Evolutionary conservation across 352 stramenopile species (phyloP), one percentile per base, ranked within the genome.

Genomic region (Stramenopiles sp.): DNA sequence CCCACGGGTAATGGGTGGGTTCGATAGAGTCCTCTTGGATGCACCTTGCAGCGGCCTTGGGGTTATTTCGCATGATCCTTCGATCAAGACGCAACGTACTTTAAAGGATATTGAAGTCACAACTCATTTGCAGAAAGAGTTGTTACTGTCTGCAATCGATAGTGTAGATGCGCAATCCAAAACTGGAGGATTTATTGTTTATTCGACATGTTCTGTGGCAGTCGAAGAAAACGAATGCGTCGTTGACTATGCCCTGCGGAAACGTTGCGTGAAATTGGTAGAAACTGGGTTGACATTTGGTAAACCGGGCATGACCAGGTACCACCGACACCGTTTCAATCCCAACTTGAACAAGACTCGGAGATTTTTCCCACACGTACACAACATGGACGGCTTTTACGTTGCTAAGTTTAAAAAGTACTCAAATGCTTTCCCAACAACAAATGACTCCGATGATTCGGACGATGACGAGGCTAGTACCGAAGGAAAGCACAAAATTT

Each of bases 301-400:
- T 87, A 94, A 92, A 81, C 85, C 90, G 1, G 92, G 92, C 39
- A 94, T 97, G n/a, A 82, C 31, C 39, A 30, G 78, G 67, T 33
- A 81, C 29, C 92, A 97, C 85, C 91, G 98, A 84, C 94, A 97
- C 83, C 89, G 96, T 80, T 99, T 99, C 89, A 96, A 99, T 88
- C 96, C 95, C 29, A 96, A 92, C 27, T 85, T 99, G 83, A 88
- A 90, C 29, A 87, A 98, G 67, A 98, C 96, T 44, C 86, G 94
- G 33, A 90, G 97, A 80, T 99, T 99, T 85, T 99, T 99, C 88
- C 97, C 97, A 67, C 97, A 99, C 85, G 95, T 95, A 84, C 97
- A 99, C 90, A 99, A 99, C 88, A 99, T 99, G 96, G 97, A 99
- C 87, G 97, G 97, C 44, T 99, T 99, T 87, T 99, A 97, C 87